Conservation (phyloP, 257 asterid species). For the Coffea canephora region DNA sequence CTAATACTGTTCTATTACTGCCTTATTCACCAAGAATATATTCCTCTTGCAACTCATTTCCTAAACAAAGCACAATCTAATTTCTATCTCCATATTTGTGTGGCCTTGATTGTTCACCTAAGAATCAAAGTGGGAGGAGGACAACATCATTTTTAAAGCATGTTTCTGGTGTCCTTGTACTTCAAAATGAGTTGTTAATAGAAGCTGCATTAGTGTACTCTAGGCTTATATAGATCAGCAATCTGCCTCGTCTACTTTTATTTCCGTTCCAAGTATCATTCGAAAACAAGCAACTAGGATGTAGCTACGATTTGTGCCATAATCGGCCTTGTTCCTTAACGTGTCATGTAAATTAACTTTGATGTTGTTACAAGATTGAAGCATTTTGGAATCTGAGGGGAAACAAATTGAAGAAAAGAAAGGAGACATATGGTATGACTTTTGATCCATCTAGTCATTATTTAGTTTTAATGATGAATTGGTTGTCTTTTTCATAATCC, state of each 20-base stretch:
- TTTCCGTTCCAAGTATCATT: not conserved
- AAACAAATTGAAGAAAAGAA: too few species aligned
- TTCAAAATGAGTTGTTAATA: not conserved
- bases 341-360: not conserved
- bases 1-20: not conserved
- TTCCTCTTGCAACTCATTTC: not conserved
- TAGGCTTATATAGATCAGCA: too few species aligned
- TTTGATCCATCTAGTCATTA: too few species aligned
- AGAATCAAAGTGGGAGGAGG: not conserved
- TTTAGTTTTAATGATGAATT: too few species aligned
- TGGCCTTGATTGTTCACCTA: not conserved
- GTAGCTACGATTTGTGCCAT: not conserved
- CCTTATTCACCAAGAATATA: constrained; percentile 8
- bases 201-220: not conserved
- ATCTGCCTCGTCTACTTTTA: not conserved
- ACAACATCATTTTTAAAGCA: not conserved
- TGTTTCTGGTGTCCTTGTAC: not conserved
- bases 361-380: too few species aligned
- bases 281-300: not conserved
- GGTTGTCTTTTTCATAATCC: too few species aligned
- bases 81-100: not conserved
- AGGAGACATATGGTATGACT: too few species aligned
- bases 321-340: not conserved
- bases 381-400: too few species aligned
- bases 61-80: not conserved